These are phyloP conservation scores for Cucurbitaria berberidis DNA, from an alignment of 2,329 filamentous ascomycete species.

Conservation along the genomic window DNA sequence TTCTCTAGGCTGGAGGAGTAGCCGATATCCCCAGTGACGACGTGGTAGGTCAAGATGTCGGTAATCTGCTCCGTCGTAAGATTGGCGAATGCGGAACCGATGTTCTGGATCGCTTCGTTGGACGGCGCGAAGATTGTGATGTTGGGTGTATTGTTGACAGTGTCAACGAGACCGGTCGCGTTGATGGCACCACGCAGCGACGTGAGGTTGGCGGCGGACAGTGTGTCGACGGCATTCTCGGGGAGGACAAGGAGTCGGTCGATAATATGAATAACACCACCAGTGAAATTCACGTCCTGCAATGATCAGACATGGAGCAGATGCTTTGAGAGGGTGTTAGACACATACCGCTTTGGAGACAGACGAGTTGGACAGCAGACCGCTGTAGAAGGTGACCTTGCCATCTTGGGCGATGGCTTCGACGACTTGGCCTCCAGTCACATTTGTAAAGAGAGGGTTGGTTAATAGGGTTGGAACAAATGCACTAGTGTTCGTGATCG, in stretches of 20 bases:
- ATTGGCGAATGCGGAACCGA: conserved; percentile 60
- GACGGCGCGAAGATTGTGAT: conserved; percentile 70
- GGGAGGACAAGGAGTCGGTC: conserved; percentile 53
- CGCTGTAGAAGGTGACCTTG: conserved; percentile 60
- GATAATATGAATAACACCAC: conserved; percentile 56
- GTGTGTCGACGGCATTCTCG: conserved; percentile 35
- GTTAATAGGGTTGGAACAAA: conserved; percentile 60
- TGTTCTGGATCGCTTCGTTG: conserved; percentile 64
- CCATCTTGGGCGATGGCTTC: conserved; percentile 52
- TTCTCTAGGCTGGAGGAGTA: conserved; percentile 59
- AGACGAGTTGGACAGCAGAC: conserved; percentile 57
- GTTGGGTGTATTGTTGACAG: conserved; percentile 53
- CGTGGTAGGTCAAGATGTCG: conserved; percentile 67
- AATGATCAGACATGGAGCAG: not conserved
- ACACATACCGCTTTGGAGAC: conserved; percentile 57
- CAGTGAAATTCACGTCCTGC: conserved; percentile 53
- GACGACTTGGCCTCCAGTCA: conserved; percentile 66
- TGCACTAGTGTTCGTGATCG: conserved; percentile 48
- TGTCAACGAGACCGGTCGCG: conserved; percentile 47
- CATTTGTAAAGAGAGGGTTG: conserved; percentile 60
- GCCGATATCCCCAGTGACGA: conserved; percentile 60
- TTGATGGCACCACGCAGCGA: conserved; percentile 52
- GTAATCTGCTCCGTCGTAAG: conserved; percentile 57
- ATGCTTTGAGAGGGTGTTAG: not conserved
- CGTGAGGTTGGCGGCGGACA: conserved; percentile 45